Base-by-base conservation (phyloP, 257 asterid genomes). In the Nicotiana tomentosiformis region DNA sequence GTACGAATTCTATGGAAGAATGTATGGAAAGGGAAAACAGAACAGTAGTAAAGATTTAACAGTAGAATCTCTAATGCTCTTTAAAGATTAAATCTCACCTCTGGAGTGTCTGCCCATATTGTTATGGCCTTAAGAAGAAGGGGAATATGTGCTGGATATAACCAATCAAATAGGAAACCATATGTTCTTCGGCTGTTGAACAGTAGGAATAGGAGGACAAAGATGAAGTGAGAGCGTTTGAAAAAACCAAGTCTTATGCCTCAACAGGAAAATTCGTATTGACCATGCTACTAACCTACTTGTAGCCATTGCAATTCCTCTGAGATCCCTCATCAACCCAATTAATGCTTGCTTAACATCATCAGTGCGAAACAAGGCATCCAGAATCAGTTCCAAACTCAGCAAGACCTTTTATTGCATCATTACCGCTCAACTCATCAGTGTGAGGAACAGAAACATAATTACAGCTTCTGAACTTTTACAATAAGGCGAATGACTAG, bases 261-360 rank as follows among this genome's bases (percentile, higher is more conserved):
- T 46, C 20, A 46, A 23, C 29, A 81, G 32, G 53, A 65, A 66
- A 39, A 20, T 17, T 17, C 55, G 10, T 65, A 33, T 32, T 53
- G 32, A 81, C 35, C 14, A 39, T 51, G 80, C 70, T 77, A 77
- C 66, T 30, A 83, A 96, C 99, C 95, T 93, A 85, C 88, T 94
- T 68, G 99, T 96, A 55, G 99, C 99, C 99, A 93, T 93, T 61
- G 95, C 92, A 86, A 94, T 87, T 60, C 99, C 99, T 87, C 99
- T 90, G 53, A 96, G 92, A 90, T 94, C 99, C 90, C 99, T 96
- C 98, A 90, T 96, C 94, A 96, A 86, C 77, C 99, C 99, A 85
- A 94, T 91, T 78, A 96, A 86, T 77, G 95, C 93, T 90, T 92
- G 93, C 84, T 96, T 96, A 74, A 94, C 98, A 77, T 89, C 86